Evolutionary conservation across 106 monocot species (phyloP).

Genomic region (Hemerocallis citrina): DNA sequence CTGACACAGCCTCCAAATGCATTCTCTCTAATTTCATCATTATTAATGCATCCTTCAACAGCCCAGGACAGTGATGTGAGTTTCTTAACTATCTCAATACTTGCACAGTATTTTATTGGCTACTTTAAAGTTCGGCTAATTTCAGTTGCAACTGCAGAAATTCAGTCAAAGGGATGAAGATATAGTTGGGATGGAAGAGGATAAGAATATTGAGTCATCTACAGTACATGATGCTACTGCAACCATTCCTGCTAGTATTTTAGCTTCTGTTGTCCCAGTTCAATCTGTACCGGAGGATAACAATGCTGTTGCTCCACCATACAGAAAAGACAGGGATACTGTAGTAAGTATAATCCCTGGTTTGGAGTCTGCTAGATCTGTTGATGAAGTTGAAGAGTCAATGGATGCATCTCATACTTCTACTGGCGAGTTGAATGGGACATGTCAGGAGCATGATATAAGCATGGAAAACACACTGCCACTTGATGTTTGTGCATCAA

Average conservation of each 20-base stretch:
- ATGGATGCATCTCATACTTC: slow-evolving; percentile 40
- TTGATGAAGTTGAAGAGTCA: slow-evolving; percentile 38
- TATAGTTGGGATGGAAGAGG: slow-evolving; percentile 1
- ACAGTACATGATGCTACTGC: slow-evolving; percentile 1
- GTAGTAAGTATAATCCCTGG: slow-evolving; percentile 45
- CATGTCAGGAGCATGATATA: slow-evolving; percentile 27
- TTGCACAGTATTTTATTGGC: slow-evolving; percentile 3
- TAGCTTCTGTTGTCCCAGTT: slow-evolving; percentile 9
- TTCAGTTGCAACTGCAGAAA: neutral
- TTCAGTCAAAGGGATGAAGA: slow-evolving; percentile 12
- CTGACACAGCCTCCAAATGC: slow-evolving; percentile 19
- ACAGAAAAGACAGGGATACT: slow-evolving; percentile 14
- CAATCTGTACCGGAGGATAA: slow-evolving; percentile 14
- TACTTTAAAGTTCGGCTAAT: neutral
- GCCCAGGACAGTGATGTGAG: slow-evolving; percentile 36
- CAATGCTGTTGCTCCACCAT: slow-evolving; percentile 10
- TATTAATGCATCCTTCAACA: slow-evolving; percentile 25
- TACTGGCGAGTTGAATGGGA: slow-evolving; percentile 34
- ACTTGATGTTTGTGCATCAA: slow-evolving; percentile 40
- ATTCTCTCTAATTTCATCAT: slow-evolving; percentile 36
- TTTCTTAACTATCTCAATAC: slow-evolving; percentile 1
- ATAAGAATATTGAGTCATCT: slow-evolving; percentile 17
- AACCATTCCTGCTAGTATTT: slow-evolving; percentile 9
- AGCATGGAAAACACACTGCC: slow-evolving; percentile 18
- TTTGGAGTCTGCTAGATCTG: slow-evolving; percentile 28